A percentile compares a stretch with the other conserved stretches of the same genome.
Evolutionary conservation across 2,329 filamentous ascomycete genomes (phyloP).

Genomic region (Pleurostoma richardsiae): DNA sequence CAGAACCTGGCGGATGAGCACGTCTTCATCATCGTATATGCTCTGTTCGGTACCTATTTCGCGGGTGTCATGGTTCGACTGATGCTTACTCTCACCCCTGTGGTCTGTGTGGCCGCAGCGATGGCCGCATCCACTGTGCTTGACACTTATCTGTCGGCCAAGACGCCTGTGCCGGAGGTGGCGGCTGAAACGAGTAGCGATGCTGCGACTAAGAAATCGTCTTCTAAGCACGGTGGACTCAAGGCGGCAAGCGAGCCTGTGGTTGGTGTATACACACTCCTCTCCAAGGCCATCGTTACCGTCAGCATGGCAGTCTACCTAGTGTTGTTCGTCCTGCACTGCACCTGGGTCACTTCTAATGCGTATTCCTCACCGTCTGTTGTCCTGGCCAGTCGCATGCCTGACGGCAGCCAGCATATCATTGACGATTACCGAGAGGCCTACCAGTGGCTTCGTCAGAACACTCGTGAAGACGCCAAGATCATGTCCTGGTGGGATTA

Average conservation of each 20-base stretch:
- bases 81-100: constrained; percentile 94
- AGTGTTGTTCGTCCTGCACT: constrained; percentile 91
- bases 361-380: constrained; percentile 98
- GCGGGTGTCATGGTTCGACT: constrained; percentile 98
- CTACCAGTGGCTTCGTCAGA: constrained; percentile 98
- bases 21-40: constrained; percentile 95
- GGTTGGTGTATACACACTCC: constrained; percentile 75
- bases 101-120: constrained; percentile 92
- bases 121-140: constrained; percentile 83
- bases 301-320: constrained; percentile 72
- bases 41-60: constrained; percentile 96
- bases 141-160: constrained; percentile 72
- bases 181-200: constrained; percentile 39
- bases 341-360: constrained; percentile 98
- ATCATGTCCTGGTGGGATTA: constrained; percentile 99
- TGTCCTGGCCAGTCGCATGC: constrained; percentile 84
- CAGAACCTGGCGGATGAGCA: constrained; percentile 90
- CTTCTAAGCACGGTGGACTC: constrained; percentile 49
- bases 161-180: constrained; percentile 52
- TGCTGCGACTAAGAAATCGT: constrained; percentile 49
- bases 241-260: constrained; percentile 67
- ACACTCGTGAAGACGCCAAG: constrained; percentile 91
- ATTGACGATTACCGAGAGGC: constrained; percentile 99
- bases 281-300: constrained; percentile 77
- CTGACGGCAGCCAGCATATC: constrained; percentile 94